Conservation (phyloP, 306 rosid genomes). For the Corylus avellana region DNA sequence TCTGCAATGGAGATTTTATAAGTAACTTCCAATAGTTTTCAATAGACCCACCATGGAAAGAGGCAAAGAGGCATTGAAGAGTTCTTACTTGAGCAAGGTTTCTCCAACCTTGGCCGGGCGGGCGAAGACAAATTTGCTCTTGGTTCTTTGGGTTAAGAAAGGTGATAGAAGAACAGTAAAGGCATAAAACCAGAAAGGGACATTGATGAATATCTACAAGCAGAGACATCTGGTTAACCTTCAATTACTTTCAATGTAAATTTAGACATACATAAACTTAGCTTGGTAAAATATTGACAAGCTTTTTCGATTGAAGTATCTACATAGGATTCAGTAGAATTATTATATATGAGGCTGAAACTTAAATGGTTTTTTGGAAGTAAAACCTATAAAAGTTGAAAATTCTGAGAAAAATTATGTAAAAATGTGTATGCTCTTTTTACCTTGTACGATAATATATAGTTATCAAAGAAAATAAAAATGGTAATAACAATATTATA, state of each 20-base stretch:
- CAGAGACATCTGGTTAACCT: conserved; percentile 11
- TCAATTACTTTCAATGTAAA: conserved; percentile 3
- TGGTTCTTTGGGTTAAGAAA: conserved; percentile 56
- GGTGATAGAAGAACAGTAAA: conserved; percentile 49
- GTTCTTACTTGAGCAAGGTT: conserved; percentile 46
- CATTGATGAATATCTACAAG: conserved; percentile 57
- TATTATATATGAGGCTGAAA: too few species aligned
- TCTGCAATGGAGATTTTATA: conserved; percentile 21
- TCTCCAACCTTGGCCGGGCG: conserved; percentile 52
- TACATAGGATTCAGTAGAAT: too few species aligned
- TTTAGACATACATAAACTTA: not conserved
- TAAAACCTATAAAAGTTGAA: not conserved
- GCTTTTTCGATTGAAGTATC: too few species aligned
- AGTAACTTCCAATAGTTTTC: not conserved
- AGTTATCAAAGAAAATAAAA: not conserved
- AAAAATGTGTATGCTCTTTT: not conserved
- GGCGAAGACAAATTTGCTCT: conserved; percentile 54
- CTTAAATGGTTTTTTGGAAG: not conserved
- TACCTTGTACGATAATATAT: not conserved
- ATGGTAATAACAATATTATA: too few species aligned
- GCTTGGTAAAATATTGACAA: too few species aligned
- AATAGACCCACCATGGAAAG: not conserved
- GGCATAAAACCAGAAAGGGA: conserved; percentile 62
- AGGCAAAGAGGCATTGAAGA: not conserved
- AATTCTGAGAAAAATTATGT: not conserved